These are phyloP conservation scores for Tarenaya hassleriana DNA, from an alignment of 345 rosid genomes.

Conservation along the genomic window DNA sequence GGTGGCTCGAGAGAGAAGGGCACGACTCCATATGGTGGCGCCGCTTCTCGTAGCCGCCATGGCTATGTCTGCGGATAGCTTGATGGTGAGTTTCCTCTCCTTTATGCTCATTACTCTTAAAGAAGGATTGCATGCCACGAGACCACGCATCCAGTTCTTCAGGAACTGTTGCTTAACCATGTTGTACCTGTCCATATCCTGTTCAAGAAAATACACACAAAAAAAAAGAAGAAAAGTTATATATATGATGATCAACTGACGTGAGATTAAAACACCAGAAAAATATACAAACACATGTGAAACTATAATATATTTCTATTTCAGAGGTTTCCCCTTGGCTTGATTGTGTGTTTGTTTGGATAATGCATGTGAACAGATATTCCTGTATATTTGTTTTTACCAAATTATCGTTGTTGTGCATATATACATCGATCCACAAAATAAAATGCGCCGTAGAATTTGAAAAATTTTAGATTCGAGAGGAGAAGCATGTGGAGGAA, in stretches of 20 bases:
- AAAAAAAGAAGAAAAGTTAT: not conserved
- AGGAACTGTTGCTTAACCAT: conserved; percentile 57
- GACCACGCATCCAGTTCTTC: conserved; percentile 65
- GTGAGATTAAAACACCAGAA: not conserved
- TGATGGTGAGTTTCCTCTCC: conserved; percentile 64
- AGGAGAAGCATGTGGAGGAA: no score
- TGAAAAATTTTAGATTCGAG: no score
- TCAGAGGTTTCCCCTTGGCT: no score
- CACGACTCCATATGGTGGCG: conserved; percentile 64
- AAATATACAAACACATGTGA: no score
- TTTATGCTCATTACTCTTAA: conserved; percentile 35
- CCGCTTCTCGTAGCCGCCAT: conserved; percentile 63
- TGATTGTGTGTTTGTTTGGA: no score
- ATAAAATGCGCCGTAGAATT: no score
- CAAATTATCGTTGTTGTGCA: no score
- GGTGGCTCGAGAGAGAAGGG: conserved; percentile 37
- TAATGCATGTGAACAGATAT: no score
- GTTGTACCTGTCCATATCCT: conserved; percentile 3
- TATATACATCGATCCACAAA: no score
- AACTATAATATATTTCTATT: no score
- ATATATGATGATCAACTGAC: not conserved
- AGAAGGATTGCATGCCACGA: conserved; percentile 34
- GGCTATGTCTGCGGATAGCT: conserved; percentile 76
- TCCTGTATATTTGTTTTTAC: no score
- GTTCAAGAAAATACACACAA: conserved; percentile 6